Evolutionary conservation across 2,329 filamentous ascomycete species (phyloP).

Genomic region (Plectosphaerella cucumerina): DNA sequence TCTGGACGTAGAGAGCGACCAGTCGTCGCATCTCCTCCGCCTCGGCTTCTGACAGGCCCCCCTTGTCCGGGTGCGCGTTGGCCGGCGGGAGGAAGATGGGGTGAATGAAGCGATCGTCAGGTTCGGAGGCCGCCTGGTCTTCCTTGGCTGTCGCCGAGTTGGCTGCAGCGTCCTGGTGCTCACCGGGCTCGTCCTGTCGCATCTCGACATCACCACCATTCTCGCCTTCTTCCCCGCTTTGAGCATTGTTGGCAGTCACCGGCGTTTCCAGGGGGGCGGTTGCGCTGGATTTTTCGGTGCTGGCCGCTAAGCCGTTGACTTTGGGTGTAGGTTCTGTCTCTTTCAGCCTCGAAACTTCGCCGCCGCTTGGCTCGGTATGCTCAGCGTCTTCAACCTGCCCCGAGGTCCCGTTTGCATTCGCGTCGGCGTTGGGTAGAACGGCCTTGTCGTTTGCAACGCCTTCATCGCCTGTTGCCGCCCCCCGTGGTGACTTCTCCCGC

Average conservation of each 20-base stretch:
- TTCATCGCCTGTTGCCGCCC: too few relatives aligned
- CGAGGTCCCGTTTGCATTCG: too few relatives aligned
- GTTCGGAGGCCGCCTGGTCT: constrained; percentile 5
- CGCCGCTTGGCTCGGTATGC: too few relatives aligned
- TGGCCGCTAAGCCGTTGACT: neutral
- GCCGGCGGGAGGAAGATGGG: constrained; percentile 68
- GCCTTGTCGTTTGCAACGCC: too few relatives aligned
- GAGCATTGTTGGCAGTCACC: neutral
- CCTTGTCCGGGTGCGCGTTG: constrained; percentile 59
- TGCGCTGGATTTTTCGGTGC: neutral
- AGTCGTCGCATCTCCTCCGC: constrained; percentile 74
- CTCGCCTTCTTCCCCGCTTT: neutral
- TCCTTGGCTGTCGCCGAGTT: neutral
- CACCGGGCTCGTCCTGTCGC: constrained; percentile 1
- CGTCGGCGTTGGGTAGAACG: too few relatives aligned
- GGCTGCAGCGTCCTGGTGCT: neutral
- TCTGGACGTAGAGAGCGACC: constrained; percentile 74
- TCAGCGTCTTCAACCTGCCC: too few relatives aligned
- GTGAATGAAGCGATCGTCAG: constrained; percentile 57
- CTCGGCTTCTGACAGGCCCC: constrained; percentile 68
- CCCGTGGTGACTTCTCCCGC: too few relatives aligned
- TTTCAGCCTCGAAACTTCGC: too few relatives aligned
- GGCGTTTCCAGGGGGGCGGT: neutral
- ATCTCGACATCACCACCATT: constrained; percentile 4
- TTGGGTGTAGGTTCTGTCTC: neutral